Conservation (phyloP, 2,329 filamentous ascomycete genomes). For the Penicillium occitanis region DNA sequence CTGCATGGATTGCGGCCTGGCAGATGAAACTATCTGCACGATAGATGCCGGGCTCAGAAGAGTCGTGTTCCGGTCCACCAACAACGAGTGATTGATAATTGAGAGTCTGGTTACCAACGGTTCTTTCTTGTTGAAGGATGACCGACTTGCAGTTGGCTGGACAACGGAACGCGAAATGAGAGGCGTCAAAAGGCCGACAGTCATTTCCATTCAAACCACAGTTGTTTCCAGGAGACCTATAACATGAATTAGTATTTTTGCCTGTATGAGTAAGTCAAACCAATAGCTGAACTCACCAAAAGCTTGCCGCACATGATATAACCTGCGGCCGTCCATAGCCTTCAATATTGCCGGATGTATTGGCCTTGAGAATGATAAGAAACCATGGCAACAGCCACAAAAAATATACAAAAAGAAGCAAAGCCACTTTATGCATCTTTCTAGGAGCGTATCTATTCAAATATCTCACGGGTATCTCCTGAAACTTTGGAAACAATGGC, state of each 20-base stretch:
- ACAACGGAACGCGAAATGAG: conserved; percentile 56
- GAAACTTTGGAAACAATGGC: conserved; percentile 48
- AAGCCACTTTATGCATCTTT: conserved; percentile 44
- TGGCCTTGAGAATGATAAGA: conserved; percentile 46
- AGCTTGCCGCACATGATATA: conserved; percentile 48
- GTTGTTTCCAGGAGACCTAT: conserved; percentile 44
- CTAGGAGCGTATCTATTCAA: conserved; percentile 49
- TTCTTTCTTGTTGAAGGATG: conserved; percentile 51
- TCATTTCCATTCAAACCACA: conserved; percentile 58
- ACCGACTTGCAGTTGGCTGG: conserved; percentile 54
- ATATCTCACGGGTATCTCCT: conserved; percentile 47
- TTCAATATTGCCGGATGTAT: conserved; percentile 49
- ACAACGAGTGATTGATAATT: conserved; percentile 55
- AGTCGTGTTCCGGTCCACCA: conserved; percentile 47
- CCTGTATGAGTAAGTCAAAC: not conserved
- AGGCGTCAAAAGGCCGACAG: conserved; percentile 55
- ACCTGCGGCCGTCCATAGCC: conserved; percentile 49
- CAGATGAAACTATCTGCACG: conserved; percentile 89
- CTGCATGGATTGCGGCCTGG: conserved; percentile 78
- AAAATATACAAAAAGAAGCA: conserved; percentile 46
- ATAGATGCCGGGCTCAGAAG: conserved; percentile 60
- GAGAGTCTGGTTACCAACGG: conserved; percentile 53
- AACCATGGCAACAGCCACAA: conserved; percentile 51
- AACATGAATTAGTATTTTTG: not conserved
- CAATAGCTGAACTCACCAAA: conserved; percentile 41